Evolutionary conservation across 2,329 filamentous ascomycete genomes (phyloP).

Genomic region (Fusarium sp.): DNA sequence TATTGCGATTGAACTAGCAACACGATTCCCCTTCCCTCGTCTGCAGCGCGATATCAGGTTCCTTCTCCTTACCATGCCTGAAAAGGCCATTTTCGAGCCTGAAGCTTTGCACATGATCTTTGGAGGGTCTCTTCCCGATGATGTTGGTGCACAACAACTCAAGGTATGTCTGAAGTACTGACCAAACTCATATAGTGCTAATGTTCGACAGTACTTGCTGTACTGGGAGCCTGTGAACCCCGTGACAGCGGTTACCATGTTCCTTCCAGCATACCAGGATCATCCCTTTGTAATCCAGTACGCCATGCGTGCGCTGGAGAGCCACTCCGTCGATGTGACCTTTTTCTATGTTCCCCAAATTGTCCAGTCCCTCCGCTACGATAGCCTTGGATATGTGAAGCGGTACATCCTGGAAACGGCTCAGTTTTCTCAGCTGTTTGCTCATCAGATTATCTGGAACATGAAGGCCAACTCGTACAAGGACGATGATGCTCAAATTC

Average conservation of each 20-base stretch:
- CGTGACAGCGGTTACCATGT: slow-evolving; percentile 92
- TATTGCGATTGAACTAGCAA: slow-evolving; percentile 86
- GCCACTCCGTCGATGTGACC: slow-evolving; percentile 94
- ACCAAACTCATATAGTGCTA: slow-evolving; percentile 22
- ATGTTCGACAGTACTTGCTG: slow-evolving; percentile 76
- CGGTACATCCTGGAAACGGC: slow-evolving; percentile 97
- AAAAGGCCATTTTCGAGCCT: slow-evolving; percentile 83
- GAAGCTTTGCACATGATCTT: slow-evolving; percentile 87
- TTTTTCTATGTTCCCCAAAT: slow-evolving; percentile 99
- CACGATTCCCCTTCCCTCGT: slow-evolving; percentile 81
- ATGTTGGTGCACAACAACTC: slow-evolving; percentile 83
- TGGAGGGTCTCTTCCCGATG: slow-evolving; percentile 78
- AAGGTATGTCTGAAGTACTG: slow-evolving; percentile 67
- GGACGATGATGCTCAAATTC: slow-evolving; percentile 90
- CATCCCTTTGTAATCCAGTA: slow-evolving; percentile 96
- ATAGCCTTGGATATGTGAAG: slow-evolving; percentile 93
- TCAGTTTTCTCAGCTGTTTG: slow-evolving; percentile 97
- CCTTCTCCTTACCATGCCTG: slow-evolving; percentile 84
- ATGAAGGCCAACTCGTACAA: slow-evolving; percentile 99
- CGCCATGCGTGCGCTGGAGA: slow-evolving; percentile 93
- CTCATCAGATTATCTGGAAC: slow-evolving; percentile 99
- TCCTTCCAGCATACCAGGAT: slow-evolving; percentile 89
- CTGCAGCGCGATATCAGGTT: slow-evolving; percentile 82
- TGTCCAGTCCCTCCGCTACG: slow-evolving; percentile 93
- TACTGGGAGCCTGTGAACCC: slow-evolving; percentile 96